Evolutionary conservation across 495 filamentous ascomycete genomes (phyloP).

Genomic region (Beverwykella pulmonaria): DNA sequence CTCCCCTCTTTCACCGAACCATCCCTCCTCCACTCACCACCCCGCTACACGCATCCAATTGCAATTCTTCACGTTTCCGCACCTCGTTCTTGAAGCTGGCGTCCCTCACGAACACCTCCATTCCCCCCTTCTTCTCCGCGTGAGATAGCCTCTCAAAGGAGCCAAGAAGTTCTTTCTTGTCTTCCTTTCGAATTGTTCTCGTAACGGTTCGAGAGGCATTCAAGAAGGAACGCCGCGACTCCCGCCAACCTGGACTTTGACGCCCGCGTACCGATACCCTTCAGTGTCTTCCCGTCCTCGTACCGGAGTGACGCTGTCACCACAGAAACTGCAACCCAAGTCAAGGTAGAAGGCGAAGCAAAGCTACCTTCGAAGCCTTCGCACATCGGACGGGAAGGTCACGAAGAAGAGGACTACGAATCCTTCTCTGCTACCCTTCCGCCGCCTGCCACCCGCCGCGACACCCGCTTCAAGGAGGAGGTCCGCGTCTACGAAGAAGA

Average conservation of each 20-base stretch:
- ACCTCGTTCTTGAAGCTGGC: slow-evolving; percentile 31
- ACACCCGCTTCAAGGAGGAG: slow-evolving; percentile 68
- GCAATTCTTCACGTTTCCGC: slow-evolving; percentile 23
- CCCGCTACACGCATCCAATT: slow-evolving; percentile 37
- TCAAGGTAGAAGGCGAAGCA: slow-evolving; percentile 86
- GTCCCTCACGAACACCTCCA: slow-evolving; percentile 14
- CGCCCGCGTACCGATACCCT: slow-evolving; percentile 97
- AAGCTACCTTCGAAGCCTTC: slow-evolving; percentile 71
- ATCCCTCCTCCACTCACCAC: slow-evolving; percentile 23
- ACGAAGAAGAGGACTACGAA: slow-evolving; percentile 64
- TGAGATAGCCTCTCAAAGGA: slow-evolving; percentile 47
- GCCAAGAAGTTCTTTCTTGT: slow-evolving; percentile 90
- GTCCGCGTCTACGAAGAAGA: slow-evolving; percentile 48
- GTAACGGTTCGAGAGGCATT: slow-evolving; percentile 84
- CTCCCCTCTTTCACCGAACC: slow-evolving; percentile 18
- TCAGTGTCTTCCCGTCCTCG: slow-evolving; percentile 99
- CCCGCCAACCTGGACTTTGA: slow-evolving; percentile 99
- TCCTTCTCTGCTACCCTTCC: slow-evolving; percentile 62
- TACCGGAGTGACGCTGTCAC: slow-evolving; percentile 90
- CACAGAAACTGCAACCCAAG: slow-evolving; percentile 71
- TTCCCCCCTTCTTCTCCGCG: slow-evolving; percentile 22
- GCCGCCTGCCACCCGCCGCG: slow-evolving; percentile 55
- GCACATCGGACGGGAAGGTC: slow-evolving; percentile 94
- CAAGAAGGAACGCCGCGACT: slow-evolving; percentile 83
- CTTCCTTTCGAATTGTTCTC: slow-evolving; percentile 82